These are phyloP conservation scores for Globisporangium middletonii DNA, from an alignment of 352 stramenopile genomes.

Conservation along the genomic window DNA sequence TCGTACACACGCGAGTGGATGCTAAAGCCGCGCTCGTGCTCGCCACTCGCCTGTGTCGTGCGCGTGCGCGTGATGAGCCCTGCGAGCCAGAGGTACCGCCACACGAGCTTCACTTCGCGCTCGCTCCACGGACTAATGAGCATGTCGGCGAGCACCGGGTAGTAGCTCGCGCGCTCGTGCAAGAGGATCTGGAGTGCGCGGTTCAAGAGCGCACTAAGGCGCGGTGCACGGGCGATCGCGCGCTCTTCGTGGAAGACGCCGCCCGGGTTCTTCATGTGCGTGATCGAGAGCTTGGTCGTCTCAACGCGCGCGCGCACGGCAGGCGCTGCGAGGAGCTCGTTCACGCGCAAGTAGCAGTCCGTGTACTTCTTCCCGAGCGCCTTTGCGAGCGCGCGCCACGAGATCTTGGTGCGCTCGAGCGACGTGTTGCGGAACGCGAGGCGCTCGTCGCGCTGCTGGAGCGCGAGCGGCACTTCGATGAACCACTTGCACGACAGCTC, in stretches of 20 bases:
- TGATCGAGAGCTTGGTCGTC: slow-evolving; percentile 51
- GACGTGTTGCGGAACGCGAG: slow-evolving; percentile 58
- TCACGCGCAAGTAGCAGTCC: slow-evolving; percentile 67
- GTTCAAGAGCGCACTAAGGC: slow-evolving; percentile 52
- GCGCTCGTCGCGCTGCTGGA: slow-evolving; percentile 57
- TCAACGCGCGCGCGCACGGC: slow-evolving; percentile 56
- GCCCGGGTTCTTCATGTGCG: slow-evolving; percentile 61
- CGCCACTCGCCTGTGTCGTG: slow-evolving; percentile 39
- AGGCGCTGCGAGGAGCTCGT: slow-evolving; percentile 55
- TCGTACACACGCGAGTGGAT: slow-evolving; percentile 66
- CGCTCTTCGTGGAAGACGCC: slow-evolving; percentile 68
- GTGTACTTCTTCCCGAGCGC: slow-evolving; percentile 49
- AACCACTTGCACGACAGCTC: slow-evolving; percentile 71
- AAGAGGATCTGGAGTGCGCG: slow-evolving; percentile 80
- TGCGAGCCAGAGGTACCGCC: slow-evolving; percentile 78
- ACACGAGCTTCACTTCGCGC: slow-evolving; percentile 76
- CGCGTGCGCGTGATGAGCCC: slow-evolving; percentile 60
- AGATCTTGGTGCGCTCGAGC: slow-evolving; percentile 53
- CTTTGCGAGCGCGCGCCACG: slow-evolving; percentile 63
- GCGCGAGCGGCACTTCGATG: slow-evolving; percentile 63
- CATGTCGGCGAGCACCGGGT: slow-evolving; percentile 62
- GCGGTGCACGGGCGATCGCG: slow-evolving; percentile 47
- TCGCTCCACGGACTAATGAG: slow-evolving; percentile 70
- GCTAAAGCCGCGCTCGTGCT: slow-evolving; percentile 66
- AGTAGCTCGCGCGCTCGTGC: slow-evolving; percentile 66